Evolutionary conservation across 2,329 filamentous ascomycete genomes (phyloP), one percentile per base, ranked within the genome.

Genomic region (Alternaria viburni): DNA sequence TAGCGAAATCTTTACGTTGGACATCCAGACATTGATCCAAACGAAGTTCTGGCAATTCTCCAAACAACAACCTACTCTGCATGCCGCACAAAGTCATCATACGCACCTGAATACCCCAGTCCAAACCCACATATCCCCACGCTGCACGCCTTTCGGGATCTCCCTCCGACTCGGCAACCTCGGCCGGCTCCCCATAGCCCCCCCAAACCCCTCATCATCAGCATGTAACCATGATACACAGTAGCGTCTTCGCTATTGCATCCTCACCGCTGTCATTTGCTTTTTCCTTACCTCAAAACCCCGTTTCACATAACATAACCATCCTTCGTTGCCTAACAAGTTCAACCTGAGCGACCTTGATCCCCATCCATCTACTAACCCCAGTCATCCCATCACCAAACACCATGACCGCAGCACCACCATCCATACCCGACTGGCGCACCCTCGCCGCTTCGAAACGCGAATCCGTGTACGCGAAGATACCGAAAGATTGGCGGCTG

Each of bases 401-500:
- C 57, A 67, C n/a, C 30, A 71, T 66, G 62, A 21, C 49, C 2
- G 23, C 62, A 17, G 25, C 60, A 57, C 56, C 57, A n/a, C 36
- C 59, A 11, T 30, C 58, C 11, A 69, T 66, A 30, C 55, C 70
- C 64, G 67, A 74, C 60, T 81, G 79, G 79, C 66, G 71, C 57
- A 43, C 67, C 7, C 65, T 79, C 15, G 71, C 75, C 13, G 68
- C 72, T 4, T 68, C 69, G 3, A 81, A 81, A 63, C 69, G 77
- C 23, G 65, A 67, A 7, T 59, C 71, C 1, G 65, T 72, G 8
- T 59, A 64, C 36, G 51, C 65, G 3, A 77, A 76, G 25, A 80
- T 81, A 36, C 79, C 78, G 4, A 41, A 63, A 36, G 65, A 67
- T 43, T 81, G 79, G 79, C 72, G 67, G 13, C 67, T 80, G 3